These are phyloP conservation scores for Dovyalis caffra DNA, from an alignment of 345 rosid genomes.

Conservation along the genomic window DNA sequence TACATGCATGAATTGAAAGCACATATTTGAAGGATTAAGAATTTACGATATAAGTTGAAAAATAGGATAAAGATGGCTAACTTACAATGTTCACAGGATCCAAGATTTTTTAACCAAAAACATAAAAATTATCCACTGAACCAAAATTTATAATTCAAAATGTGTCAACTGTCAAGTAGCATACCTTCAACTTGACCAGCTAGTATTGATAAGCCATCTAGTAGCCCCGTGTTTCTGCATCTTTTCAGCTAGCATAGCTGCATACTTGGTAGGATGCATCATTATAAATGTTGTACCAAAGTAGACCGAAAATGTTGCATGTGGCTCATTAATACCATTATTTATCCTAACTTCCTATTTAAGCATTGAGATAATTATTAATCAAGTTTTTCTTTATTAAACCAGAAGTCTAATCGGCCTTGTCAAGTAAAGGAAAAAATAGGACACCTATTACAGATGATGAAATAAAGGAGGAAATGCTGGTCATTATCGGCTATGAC, in stretches of 20 bases:
- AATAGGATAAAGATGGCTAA: not conserved
- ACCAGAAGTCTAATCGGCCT: no score
- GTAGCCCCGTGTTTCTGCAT: conserved; percentile 36
- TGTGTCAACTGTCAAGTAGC: no score
- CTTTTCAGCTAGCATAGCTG: conserved; percentile 37
- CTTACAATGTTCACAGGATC: conserved; percentile 78
- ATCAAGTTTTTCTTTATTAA: no score
- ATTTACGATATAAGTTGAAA: not conserved
- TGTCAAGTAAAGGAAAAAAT: no score
- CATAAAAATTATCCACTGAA: no score
- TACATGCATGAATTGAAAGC: no score
- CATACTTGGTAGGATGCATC: conserved; percentile 38
- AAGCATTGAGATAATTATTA: not conserved
- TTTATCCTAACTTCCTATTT: conserved; percentile 31
- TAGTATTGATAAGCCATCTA: conserved; percentile 36
- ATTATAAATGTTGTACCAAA: conserved; percentile 37
- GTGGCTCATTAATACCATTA: conserved; percentile 36
- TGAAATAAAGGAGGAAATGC: no score
- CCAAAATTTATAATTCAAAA: no score
- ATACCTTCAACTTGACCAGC: conserved; percentile 36
- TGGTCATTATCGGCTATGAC: no score
- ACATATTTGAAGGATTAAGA: no score
- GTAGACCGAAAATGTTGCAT: conserved; percentile 36
- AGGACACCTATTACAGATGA: no score
- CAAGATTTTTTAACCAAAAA: conserved; percentile 65